Evolutionary conservation across 148 eudicot genomes (phyloP), one percentile per base, ranked within the genome.

Genomic region (Simmondsia chinensis): DNA sequence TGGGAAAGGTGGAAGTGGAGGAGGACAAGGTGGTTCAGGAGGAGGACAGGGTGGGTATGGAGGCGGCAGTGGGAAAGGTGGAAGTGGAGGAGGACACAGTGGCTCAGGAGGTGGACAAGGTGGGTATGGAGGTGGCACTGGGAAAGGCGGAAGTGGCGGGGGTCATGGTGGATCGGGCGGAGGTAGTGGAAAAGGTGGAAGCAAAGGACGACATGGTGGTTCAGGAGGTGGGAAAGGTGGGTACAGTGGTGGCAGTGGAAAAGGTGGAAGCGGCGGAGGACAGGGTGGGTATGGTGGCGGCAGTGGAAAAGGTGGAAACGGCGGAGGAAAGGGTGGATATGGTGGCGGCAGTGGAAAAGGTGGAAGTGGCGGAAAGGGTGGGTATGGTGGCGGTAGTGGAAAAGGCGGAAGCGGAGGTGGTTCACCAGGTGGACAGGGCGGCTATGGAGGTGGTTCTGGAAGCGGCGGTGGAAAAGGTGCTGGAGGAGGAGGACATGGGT

Each of bases 301-400:
- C 1, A 2, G 22, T 9, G 34, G 22, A 2, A 13, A 16, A 3
- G 49, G 34, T 12, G 49, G 34, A 11, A 33, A 12, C 9, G 54
- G 49, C 9, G 12, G 20, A 1, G 43, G 54, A 3, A 12, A 7
- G 3, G 49, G 49, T 4, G 56, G 56, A 2, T 4, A 3, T 9
- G 44, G 56, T 4, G 56, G 56, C 20, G 50, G 50, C 19, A 17
- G n/a, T n/a, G 9, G 39, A 3, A 16, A 4, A 5, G 35, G 23
- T 17, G 37, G 35, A n/a, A 31, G 5, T 10, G 39, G 26, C 0
- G 26, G 39, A 5, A 12, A 20, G 20, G 12, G 11, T 12, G 40
- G 41, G 1, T 36, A 31, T 1, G 12, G 5, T 1, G 42, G 40
- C 8, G 37, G 53, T 5, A 2, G 15, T 17, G 39, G 27, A 0